Evolutionary conservation across 805 yeast species (phyloP).

Genomic region (Cyberlindnera samutprakarnensis): DNA sequence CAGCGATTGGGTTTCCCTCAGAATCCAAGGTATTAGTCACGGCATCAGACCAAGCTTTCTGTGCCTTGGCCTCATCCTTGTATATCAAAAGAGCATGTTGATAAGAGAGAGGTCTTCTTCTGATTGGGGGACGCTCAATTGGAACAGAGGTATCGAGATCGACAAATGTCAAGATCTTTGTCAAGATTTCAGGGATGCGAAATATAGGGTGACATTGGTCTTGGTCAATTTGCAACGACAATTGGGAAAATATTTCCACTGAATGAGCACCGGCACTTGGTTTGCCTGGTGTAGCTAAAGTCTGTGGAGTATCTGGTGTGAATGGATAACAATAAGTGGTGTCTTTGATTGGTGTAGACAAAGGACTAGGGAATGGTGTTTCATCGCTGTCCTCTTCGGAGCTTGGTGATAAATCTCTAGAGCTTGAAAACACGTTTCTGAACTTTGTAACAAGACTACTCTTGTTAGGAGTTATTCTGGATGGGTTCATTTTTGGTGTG

Average conservation of each 20-base stretch:
- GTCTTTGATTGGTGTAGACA: conserved; percentile 1
- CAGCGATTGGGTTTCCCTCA: conserved; percentile 17
- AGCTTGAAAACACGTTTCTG: conserved; percentile 12
- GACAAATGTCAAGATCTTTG: conserved; percentile 51
- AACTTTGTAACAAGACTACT: conserved; percentile 18
- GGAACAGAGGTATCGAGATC: conserved; percentile 53
- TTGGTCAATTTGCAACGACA: neutral
- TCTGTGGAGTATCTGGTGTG: conserved; percentile 4
- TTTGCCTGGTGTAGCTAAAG: neutral
- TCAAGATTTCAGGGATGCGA: conserved; percentile 68
- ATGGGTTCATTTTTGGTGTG: conserved; percentile 8
- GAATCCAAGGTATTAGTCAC: conserved; percentile 6
- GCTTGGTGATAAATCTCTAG: conserved; percentile 9
- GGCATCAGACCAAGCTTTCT: conserved; percentile 33
- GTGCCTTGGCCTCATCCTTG: conserved; percentile 43
- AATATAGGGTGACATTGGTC: conserved; percentile 37
- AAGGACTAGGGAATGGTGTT: conserved; percentile 3
- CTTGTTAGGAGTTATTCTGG: conserved; percentile 7
- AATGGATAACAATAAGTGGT: conserved; percentile 2
- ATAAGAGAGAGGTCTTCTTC: conserved; percentile 63
- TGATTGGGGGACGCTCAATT: conserved; percentile 46
- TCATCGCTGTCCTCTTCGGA: conserved; percentile 8
- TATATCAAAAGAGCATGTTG: conserved; percentile 64
- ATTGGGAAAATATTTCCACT: conserved; percentile 1
- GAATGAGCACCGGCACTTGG: neutral